Conservation (phyloP, 106 monocot species). For the Iris macrosiphon region DNA sequence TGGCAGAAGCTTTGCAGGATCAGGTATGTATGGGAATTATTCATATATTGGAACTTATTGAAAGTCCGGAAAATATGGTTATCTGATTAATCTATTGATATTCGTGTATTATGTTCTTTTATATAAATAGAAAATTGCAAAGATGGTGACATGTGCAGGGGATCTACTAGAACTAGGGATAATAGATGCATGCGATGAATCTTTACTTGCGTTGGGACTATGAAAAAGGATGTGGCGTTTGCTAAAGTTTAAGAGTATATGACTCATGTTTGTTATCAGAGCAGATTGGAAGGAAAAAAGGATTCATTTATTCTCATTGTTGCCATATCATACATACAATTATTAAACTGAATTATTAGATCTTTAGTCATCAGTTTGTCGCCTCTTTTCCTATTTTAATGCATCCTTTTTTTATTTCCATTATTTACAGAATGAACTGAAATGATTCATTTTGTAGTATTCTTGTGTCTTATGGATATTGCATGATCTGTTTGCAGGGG, state of each 20-base stretch:
- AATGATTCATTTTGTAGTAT: no score
- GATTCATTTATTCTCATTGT: background rate
- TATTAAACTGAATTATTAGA: no score
- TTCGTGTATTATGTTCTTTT: background rate
- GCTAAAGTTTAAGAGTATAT: background rate
- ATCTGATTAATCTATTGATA: background rate
- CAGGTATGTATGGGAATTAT: no score
- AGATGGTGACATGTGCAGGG: background rate
- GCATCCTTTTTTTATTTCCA: no score
- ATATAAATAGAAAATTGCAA: background rate
- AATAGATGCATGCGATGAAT: no score
- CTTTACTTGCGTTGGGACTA: no score
- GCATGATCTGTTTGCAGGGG: slow-evolving; percentile 47
- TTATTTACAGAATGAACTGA: no score
- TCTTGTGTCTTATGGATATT: no score
- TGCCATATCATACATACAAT: no score
- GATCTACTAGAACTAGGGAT: no score
- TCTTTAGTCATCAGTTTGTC: background rate
- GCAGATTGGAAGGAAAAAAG: no score
- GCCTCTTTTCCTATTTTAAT: background rate
- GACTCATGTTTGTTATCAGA: background rate
- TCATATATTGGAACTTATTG: background rate
- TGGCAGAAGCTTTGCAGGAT: slow-evolving; percentile 50
- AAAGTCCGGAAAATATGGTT: background rate
- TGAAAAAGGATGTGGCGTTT: no score